A percentile compares a stretch with the other conserved stretches of the same genome.
These are phyloP conservation scores for Paramecium primaurelia DNA, from an alignment of 73 alveolate genomes.

Conservation along the genomic window DNA sequence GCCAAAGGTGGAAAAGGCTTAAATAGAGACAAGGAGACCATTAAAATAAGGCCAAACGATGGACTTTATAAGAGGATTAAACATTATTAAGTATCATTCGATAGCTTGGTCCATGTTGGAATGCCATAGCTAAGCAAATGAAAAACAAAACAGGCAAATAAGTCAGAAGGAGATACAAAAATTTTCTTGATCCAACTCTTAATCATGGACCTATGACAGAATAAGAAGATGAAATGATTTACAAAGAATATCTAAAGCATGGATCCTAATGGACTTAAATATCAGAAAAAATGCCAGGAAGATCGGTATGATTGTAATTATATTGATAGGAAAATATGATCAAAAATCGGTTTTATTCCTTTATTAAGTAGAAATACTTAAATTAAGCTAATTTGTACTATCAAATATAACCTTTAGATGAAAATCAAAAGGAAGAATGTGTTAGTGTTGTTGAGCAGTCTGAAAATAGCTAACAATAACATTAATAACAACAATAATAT, in stretches of 20 bases:
- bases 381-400: not conserved
- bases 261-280: not conserved
- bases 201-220: not conserved
- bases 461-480: not conserved
- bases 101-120: not conserved
- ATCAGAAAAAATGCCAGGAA: not conserved
- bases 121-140: constrained; percentile 24
- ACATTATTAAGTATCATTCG: not conserved
- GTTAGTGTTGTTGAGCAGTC: not conserved
- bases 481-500: not conserved
- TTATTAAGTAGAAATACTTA: not conserved
- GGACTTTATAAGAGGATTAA: not conserved
- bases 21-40: not conserved
- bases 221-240: not conserved
- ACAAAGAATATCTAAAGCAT: not conserved
- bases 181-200: not conserved
- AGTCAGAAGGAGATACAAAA: not conserved
- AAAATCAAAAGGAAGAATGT: not conserved
- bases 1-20: not conserved
- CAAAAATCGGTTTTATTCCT: not conserved
- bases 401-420: not conserved
- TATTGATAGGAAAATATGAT: not conserved
- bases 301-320: not conserved
- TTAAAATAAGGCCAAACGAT: not conserved
- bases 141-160: constrained; percentile 24